Evolutionary conservation across 1,284 basidiomycete species (phyloP).

Genomic region (Fomitopsis betulina): DNA sequence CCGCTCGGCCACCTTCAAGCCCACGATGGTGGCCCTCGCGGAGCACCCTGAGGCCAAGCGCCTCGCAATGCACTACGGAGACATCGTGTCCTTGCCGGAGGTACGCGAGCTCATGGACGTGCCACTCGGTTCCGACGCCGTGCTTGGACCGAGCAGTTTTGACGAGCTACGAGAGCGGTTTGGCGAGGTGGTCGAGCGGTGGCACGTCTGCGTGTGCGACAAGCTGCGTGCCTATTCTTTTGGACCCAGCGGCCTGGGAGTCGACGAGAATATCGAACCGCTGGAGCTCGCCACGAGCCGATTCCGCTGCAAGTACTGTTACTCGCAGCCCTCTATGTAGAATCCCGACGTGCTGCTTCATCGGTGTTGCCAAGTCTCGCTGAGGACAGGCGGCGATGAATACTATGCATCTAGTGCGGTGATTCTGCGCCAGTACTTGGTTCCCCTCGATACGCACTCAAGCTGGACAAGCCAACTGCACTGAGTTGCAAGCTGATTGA

Average conservation of each 20-base stretch:
- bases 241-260: no score
- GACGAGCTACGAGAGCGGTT: neutral
- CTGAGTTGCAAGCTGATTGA: neutral
- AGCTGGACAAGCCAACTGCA: neutral
- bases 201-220: neutral
- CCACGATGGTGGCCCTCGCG: neutral
- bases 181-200: neutral
- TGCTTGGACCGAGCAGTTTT: neutral
- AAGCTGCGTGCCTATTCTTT: neutral
- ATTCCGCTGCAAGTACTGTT: neutral
- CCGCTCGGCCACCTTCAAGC: neutral
- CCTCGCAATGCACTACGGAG: neutral
- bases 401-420: neutral
- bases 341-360: neutral
- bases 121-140: no score
- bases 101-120: neutral
- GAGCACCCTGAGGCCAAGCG: neutral
- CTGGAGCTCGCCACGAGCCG: neutral
- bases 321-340: neutral
- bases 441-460: no score
- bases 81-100: neutral
- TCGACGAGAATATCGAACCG: neutral
- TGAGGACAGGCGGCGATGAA: neutral
- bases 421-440: no score
- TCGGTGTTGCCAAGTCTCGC: neutral